These are phyloP conservation scores for Boletus insuetus DNA, from an alignment of 768 basidiomycete genomes.

Conservation along the genomic window DNA sequence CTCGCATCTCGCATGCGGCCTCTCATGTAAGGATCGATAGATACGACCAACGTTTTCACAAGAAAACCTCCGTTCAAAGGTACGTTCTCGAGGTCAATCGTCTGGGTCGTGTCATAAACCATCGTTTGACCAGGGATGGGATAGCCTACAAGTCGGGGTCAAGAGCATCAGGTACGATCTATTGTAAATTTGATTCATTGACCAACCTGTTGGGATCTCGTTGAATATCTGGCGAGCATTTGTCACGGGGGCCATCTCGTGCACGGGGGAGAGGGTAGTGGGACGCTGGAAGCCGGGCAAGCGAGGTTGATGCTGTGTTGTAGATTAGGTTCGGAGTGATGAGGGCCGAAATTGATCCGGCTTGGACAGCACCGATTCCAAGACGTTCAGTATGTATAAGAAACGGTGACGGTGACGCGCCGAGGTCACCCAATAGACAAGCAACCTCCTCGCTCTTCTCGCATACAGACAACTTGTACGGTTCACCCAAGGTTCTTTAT, in stretches of 20 bases:
- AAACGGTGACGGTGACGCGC: too few species aligned
- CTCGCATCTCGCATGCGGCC: constrained; percentile 1
- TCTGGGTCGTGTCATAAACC: neutral
- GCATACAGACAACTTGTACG: too few species aligned
- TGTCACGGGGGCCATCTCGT: neutral
- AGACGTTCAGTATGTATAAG: too few species aligned
- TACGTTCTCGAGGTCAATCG: neutral
- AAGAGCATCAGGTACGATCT: too few species aligned
- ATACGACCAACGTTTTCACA: constrained; percentile 2
- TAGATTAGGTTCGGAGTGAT: neutral
- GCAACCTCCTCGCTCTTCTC: too few species aligned
- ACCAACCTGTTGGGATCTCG: neutral
- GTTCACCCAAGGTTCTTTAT: too few species aligned
- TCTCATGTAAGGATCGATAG: neutral
- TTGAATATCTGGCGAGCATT: constrained; percentile 1
- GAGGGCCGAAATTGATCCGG: neutral
- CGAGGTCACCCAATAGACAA: too few species aligned
- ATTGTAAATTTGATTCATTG: neutral
- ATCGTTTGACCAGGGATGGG: constrained; percentile 3
- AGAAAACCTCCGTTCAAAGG: constrained; percentile 4
- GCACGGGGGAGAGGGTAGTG: neutral
- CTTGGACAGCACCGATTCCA: too few species aligned
- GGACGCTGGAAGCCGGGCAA: neutral
- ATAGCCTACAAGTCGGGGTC: neutral
- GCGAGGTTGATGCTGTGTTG: neutral